phyloP scores from a whole-genome alignment of 192 early-diverging fungal genomes.

The Coemansia sp. region DNA sequence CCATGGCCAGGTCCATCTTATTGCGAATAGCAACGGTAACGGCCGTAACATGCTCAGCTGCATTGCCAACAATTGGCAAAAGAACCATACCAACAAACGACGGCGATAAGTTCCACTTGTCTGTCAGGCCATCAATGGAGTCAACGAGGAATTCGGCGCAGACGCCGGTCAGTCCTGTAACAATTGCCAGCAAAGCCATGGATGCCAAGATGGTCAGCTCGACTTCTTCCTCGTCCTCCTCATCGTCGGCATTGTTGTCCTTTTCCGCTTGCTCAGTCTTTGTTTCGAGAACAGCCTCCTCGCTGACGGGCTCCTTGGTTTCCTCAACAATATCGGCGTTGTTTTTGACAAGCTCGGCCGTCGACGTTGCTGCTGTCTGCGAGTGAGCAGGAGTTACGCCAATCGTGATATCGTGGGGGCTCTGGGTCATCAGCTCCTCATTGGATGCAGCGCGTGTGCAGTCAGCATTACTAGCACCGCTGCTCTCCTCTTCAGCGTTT shows the following conservation, averaged over 20 bases:
- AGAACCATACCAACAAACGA: slow-evolving; percentile 91
- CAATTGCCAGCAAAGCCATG: slow-evolving; percentile 58
- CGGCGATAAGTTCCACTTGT: slow-evolving; percentile 67
- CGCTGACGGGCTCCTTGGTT: slow-evolving; percentile 1
- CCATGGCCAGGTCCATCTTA: slow-evolving; percentile 91
- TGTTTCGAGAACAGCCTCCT: slow-evolving; percentile 19
- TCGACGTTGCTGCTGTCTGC: background rate
- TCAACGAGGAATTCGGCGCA: slow-evolving; percentile 85
- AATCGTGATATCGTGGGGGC: slow-evolving; percentile 11
- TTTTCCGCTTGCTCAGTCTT: slow-evolving; percentile 62
- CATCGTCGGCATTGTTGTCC: slow-evolving; percentile 42
- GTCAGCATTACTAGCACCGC: background rate
- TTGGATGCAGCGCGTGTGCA: background rate
- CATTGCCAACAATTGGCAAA: slow-evolving; percentile 90
- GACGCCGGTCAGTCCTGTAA: slow-evolving; percentile 72
- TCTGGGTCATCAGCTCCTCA: slow-evolving; percentile 12
- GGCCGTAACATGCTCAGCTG: slow-evolving; percentile 85
- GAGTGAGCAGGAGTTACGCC: slow-evolving; percentile 7
- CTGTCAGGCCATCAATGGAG: slow-evolving; percentile 75
- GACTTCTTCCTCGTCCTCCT: slow-evolving; percentile 66
- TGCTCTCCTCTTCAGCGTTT: background rate
- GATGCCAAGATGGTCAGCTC: slow-evolving; percentile 58
- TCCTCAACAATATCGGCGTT: slow-evolving; percentile 10
- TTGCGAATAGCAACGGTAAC: slow-evolving; percentile 77
- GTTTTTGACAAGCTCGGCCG: slow-evolving; percentile 4